phyloP scores from a whole-genome alignment of 177 flowering plant species.

The Telopea speciosissima region DNA sequence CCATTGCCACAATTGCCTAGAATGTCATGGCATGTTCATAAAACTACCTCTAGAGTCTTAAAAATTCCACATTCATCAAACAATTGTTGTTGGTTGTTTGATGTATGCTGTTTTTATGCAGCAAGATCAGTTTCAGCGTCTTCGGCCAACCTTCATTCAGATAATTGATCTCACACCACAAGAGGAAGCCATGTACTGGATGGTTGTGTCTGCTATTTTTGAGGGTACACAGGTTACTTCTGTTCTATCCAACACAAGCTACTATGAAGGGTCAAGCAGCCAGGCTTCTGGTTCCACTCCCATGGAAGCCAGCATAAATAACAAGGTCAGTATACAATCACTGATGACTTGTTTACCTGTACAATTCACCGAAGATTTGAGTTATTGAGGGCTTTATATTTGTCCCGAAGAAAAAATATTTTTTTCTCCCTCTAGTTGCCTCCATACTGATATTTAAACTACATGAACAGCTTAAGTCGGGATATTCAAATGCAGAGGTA shows the following conservation, averaged over 20 bases:
- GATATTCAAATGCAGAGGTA: neutral
- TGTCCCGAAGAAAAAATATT: too few species aligned
- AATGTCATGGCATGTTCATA: neutral
- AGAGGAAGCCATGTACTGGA: slow-evolving; percentile 79
- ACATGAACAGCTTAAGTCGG: neutral
- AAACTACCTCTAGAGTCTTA: neutral
- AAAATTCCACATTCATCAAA: neutral
- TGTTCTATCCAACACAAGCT: slow-evolving; percentile 21
- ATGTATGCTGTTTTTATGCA: slow-evolving; percentile 21
- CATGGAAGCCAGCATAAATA: slow-evolving; percentile 55
- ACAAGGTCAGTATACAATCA: slow-evolving; percentile 53
- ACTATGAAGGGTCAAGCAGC: slow-evolving; percentile 25
- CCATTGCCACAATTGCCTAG: neutral
- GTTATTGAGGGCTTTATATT: neutral
- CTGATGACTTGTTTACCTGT: neutral
- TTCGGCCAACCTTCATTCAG: slow-evolving; percentile 85
- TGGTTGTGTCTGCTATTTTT: slow-evolving; percentile 64
- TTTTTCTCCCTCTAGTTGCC: neutral
- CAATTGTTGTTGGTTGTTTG: neutral
- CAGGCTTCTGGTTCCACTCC: slow-evolving; percentile 26
- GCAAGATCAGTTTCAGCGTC: slow-evolving; percentile 90
- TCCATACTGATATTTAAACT: neutral
- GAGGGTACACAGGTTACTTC: slow-evolving; percentile 62
- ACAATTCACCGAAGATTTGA: neutral
- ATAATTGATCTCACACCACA: slow-evolving; percentile 72